Conservation (phyloP, 768 basidiomycete genomes). For the Rhodotorula taiwanensis region DNA sequence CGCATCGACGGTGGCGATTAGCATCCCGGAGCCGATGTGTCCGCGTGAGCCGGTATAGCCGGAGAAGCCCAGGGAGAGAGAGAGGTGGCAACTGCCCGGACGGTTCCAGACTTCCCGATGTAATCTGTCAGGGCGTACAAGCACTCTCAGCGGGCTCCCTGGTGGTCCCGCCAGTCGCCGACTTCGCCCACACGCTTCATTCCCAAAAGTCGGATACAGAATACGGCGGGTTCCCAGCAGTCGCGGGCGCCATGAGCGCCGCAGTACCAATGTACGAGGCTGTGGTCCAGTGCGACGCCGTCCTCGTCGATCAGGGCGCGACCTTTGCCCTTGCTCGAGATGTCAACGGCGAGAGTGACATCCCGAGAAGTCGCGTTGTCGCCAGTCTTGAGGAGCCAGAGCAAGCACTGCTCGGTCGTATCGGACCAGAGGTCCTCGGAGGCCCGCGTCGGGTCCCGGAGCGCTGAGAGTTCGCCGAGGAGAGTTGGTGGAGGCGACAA, state of each 20-base stretch:
- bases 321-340: constrained; percentile 7
- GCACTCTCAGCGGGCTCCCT: too few relatives aligned
- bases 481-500: constrained; percentile 10
- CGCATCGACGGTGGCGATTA: constrained; percentile 66
- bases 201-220: constrained; percentile 73
- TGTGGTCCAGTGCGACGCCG: background rate
- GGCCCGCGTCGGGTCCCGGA: constrained; percentile 8
- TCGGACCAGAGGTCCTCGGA: constrained; percentile 25
- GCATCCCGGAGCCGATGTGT: constrained; percentile 93
- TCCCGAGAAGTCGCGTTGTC: too few relatives aligned
- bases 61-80: constrained; percentile 63
- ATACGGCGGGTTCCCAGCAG: constrained; percentile 61
- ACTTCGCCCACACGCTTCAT: constrained; percentile 56
- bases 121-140: too few relatives aligned
- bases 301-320: constrained; percentile 2
- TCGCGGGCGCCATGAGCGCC: constrained; percentile 54
- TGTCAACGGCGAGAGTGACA: background rate
- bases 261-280: constrained; percentile 71
- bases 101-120: too few relatives aligned
- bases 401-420: constrained; percentile 18
- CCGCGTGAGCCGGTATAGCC: constrained; percentile 96
- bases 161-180: constrained; percentile 57
- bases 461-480: constrained; percentile 2
- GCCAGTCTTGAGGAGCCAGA: constrained; percentile 19
- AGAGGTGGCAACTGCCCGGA: constrained; percentile 23